These are phyloP conservation scores for Thraustochytrium striatum DNA, from an alignment of 352 stramenopile genomes.

Conservation along the genomic window DNA sequence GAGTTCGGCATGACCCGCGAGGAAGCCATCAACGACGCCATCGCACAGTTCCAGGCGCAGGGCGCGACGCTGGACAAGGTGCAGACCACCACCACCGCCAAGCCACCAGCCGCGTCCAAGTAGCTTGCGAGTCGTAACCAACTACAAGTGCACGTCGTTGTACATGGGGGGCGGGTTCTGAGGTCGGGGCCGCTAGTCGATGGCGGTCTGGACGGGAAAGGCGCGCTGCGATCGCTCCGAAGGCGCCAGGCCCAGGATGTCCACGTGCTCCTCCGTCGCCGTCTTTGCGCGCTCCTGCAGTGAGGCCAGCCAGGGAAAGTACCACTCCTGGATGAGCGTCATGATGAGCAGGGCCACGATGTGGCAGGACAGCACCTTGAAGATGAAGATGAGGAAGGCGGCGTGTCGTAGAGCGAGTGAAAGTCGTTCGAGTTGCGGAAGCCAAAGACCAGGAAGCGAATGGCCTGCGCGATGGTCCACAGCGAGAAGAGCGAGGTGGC, in stretches of 20 bases:
- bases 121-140: no score
- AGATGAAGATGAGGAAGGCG: slow-evolving; percentile 44
- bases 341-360: slow-evolving; percentile 20
- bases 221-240: no score
- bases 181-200: no score
- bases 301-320: slow-evolving; percentile 35
- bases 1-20: slow-evolving; percentile 76
- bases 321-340: slow-evolving; percentile 35
- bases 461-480: slow-evolving; percentile 27
- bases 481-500: slow-evolving; percentile 34
- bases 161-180: no score
- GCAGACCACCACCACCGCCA: no score
- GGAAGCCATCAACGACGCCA: slow-evolving; percentile 68
- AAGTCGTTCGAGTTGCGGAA: slow-evolving; percentile 36
- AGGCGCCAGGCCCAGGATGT: background rate
- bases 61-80: slow-evolving; percentile 51
- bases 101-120: no score
- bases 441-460: slow-evolving; percentile 28
- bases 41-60: slow-evolving; percentile 76
- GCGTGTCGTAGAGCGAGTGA: slow-evolving; percentile 27
- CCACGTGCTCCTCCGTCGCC: slow-evolving; percentile 13
- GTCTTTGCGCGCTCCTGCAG: slow-evolving; percentile 8
- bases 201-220: no score
- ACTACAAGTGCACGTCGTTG: no score
- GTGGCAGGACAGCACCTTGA: slow-evolving; percentile 30